Evolutionary conservation across 768 basidiomycete genomes (phyloP), one percentile per base, ranked within the genome.

Genomic region (Rhizopogon roseolus): DNA sequence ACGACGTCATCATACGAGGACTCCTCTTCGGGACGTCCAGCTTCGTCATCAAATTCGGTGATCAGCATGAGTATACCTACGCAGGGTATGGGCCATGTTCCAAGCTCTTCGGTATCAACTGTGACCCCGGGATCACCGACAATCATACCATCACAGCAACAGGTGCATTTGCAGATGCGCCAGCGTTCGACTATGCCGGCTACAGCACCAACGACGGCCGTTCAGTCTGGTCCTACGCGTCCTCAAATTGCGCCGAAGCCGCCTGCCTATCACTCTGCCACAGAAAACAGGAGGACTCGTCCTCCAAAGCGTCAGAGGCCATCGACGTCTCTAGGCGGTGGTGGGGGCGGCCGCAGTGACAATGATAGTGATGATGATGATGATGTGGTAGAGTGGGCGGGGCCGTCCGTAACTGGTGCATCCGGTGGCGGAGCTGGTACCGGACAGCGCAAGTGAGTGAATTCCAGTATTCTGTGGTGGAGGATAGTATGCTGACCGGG

Each of bases 341-440:
- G n/a, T n/a, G n/a, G n/a, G n/a, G 45, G 41, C 13, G 57, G 45
- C 0, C 51, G 53, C 9, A 68, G 67, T 19, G 68, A 68, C 1
- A 62, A 63, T 19, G 67, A 69, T 1, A 70, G 65, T n/a, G n/a
- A n/a, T 8, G 67, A 68, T 0, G 67, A 68, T 1, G 67, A 70
- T 1, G 67, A 69, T 1, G 43, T 62, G 19, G 27, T 50, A 19
- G 67, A 68, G 22, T 64, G 58, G 61, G 46, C 52, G 56, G 62
- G 62, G 11, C 25, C 41, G 32, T 52, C 54, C 37, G 49, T 44
- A 3, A 38, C 44, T 38, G 42, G 38, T 36, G 53, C 41, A 32
- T 19, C 45, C 5, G 41, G 42, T 29, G 39, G 41, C 7, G 49
- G 51, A 13, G 38, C 44, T 0, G 45, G 56, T 4, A 13, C 11